Conservation (phyloP, 495 filamentous ascomycete species). For the Aspergillus nanangensis region DNA sequence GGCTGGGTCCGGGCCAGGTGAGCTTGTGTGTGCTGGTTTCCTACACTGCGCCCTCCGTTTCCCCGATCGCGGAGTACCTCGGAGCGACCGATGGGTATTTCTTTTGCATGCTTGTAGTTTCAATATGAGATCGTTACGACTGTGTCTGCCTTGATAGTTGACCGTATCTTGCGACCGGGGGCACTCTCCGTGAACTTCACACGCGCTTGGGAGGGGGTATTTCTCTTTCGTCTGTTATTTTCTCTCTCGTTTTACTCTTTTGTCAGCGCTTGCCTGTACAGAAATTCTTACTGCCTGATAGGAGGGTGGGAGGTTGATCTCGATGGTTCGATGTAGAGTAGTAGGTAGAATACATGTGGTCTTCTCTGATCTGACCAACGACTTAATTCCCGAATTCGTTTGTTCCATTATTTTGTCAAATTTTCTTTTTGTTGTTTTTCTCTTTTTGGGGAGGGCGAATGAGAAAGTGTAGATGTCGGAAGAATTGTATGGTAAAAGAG, state of each 20-base stretch:
- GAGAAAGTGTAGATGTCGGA: not conserved
- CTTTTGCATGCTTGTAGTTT: slow-evolving; percentile 33
- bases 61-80: slow-evolving; percentile 15
- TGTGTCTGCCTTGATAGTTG: slow-evolving; percentile 19
- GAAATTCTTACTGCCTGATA: slow-evolving; percentile 20
- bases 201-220: slow-evolving; percentile 13
- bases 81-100: slow-evolving; percentile 26
- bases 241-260: slow-evolving; percentile 5
- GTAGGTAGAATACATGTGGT: slow-evolving; percentile 13
- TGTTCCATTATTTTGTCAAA: too few relatives aligned
- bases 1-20: slow-evolving; percentile 39
- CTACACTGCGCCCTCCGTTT: slow-evolving; percentile 13
- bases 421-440: too few relatives aligned
- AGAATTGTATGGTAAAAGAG: not conserved
- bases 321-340: slow-evolving; percentile 20
- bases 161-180: slow-evolving; percentile 13
- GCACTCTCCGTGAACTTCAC: slow-evolving; percentile 10
- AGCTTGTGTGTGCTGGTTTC: slow-evolving; percentile 13
- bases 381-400: too few relatives aligned
- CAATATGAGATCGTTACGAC: slow-evolving; percentile 44
- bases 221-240: not conserved
- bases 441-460: too few relatives aligned
- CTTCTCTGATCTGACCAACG: slow-evolving; percentile 14
- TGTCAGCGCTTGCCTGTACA: slow-evolving; percentile 28
- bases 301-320: slow-evolving; percentile 10